Percentiles rank a stretch among this genome's conserved stretches.
Conservation (phyloP, 1,284 basidiomycete species). For the Irpex lacteus region DNA sequence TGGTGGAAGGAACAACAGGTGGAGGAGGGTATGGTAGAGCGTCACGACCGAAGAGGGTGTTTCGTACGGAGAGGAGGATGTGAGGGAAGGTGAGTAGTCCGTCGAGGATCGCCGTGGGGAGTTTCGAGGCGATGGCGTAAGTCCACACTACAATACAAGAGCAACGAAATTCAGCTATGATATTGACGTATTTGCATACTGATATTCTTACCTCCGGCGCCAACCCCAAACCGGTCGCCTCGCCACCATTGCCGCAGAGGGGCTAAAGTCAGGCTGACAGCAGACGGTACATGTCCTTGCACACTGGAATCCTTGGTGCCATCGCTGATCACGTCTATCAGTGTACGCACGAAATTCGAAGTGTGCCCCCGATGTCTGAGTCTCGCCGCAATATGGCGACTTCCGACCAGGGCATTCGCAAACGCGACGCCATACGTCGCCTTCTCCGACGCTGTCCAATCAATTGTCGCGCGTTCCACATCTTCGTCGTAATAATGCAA, state of each 20-base stretch:
- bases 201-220: slow-evolving; percentile 67
- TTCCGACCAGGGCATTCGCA: slow-evolving; percentile 42
- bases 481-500: not conserved
- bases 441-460: slow-evolving; percentile 71
- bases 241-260: slow-evolving; percentile 47
- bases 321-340: slow-evolving; percentile 56
- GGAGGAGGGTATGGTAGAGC: slow-evolving; percentile 38
- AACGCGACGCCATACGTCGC: slow-evolving; percentile 68
- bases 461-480: slow-evolving; percentile 48
- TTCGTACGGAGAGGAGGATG: slow-evolving; percentile 57
- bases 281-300: slow-evolving; percentile 32
- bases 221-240: slow-evolving; percentile 65
- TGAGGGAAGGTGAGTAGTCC: slow-evolving; percentile 63
- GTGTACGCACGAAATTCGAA: slow-evolving; percentile 52
- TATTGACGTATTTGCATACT: not conserved
- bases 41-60: slow-evolving; percentile 40
- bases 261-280: slow-evolving; percentile 43
- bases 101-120: slow-evolving; percentile 68
- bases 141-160: slow-evolving; percentile 48
- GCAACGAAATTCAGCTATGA: slow-evolving; percentile 1
- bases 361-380: slow-evolving; percentile 32
- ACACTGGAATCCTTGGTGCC: slow-evolving; percentile 37
- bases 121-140: slow-evolving; percentile 62
- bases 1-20: slow-evolving; percentile 24
- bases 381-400: not conserved